phyloP scores from a whole-genome alignment of 306 rosid species.

The Vicia villosa region DNA sequence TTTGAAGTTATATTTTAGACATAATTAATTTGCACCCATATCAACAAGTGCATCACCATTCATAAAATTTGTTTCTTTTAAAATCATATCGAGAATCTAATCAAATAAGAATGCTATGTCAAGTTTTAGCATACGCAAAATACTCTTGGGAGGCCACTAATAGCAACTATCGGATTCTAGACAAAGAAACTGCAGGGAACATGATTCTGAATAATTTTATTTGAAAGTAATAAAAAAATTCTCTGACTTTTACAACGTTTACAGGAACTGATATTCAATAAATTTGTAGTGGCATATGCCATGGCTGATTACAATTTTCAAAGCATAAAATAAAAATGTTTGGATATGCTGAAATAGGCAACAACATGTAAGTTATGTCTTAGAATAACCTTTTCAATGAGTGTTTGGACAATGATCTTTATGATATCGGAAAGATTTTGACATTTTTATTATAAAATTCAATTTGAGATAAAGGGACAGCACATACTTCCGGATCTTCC shows the following conservation, averaged over 20 bases:
- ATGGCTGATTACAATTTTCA: not conserved
- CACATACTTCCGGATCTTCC: slow-evolving; percentile 46
- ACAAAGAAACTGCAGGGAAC: not conserved
- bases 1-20: too few relatives aligned
- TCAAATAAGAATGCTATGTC: slow-evolving; percentile 23
- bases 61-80: not conserved
- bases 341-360: slow-evolving; percentile 36
- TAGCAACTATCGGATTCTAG: slow-evolving; percentile 12
- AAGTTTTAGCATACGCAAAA: slow-evolving; percentile 37
- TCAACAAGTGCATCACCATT: too few relatives aligned
- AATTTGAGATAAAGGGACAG: too few relatives aligned
- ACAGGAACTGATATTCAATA: slow-evolving; percentile 2
- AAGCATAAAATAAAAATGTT: not conserved
- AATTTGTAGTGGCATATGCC: slow-evolving; percentile 38
- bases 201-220: slow-evolving; percentile 28
- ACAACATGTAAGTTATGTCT: slow-evolving; percentile 25
- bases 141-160: slow-evolving; percentile 22
- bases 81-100: slow-evolving; percentile 27
- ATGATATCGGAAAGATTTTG: slow-evolving; percentile 17
- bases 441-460: not conserved
- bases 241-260: slow-evolving; percentile 17
- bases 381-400: slow-evolving; percentile 12
- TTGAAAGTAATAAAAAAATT: not conserved
- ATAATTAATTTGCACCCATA: too few relatives aligned
- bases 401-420: slow-evolving; percentile 24